Percentiles rank a stretch among this genome's conserved stretches.
Conservation (phyloP, 2,329 filamentous ascomycete genomes). For the Fusarium ambrosium region DNA sequence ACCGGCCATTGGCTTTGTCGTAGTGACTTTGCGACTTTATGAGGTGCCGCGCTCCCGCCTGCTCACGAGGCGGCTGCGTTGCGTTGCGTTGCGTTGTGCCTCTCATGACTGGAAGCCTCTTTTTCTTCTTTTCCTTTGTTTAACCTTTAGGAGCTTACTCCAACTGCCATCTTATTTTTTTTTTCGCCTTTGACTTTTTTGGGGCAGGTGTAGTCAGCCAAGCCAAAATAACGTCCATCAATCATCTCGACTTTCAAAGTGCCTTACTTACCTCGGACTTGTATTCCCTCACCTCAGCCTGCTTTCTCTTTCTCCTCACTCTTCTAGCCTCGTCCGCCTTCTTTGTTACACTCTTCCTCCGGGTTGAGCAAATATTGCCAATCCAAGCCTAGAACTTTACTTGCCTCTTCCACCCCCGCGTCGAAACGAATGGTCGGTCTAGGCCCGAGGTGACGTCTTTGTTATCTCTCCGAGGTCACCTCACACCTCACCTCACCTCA, state of each 20-base stretch:
- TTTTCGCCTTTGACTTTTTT: constrained; percentile 16
- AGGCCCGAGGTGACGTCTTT: constrained; percentile 41
- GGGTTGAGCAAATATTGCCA: constrained; percentile 9
- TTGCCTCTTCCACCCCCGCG: neutral
- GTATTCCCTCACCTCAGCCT: neutral
- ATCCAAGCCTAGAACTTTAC: constrained; percentile 10
- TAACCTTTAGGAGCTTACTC: constrained; percentile 12
- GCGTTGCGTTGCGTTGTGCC: neutral
- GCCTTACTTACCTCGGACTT: neutral
- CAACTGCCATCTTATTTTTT: constrained; percentile 4
- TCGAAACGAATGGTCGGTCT: constrained; percentile 32
- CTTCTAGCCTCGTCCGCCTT: constrained; percentile 17
- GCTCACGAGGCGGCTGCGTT: neutral
- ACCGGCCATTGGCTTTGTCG: constrained; percentile 37
- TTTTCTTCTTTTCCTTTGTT: neutral
- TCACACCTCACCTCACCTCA: constrained; percentile 43
- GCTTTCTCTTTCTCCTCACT: constrained; percentile 13
- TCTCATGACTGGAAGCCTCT: neutral
- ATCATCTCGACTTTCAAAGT: neutral
- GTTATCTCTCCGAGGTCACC: constrained; percentile 42
- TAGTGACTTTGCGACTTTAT: constrained; percentile 33
- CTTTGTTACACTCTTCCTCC: constrained; percentile 6
- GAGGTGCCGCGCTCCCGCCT: constrained; percentile 28
- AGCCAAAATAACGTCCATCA: constrained; percentile 23
- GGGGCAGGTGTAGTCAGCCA: constrained; percentile 23